phyloP scores from a whole-genome alignment of 805 yeast species.

The Wickerhamiella alocasiicola region DNA sequence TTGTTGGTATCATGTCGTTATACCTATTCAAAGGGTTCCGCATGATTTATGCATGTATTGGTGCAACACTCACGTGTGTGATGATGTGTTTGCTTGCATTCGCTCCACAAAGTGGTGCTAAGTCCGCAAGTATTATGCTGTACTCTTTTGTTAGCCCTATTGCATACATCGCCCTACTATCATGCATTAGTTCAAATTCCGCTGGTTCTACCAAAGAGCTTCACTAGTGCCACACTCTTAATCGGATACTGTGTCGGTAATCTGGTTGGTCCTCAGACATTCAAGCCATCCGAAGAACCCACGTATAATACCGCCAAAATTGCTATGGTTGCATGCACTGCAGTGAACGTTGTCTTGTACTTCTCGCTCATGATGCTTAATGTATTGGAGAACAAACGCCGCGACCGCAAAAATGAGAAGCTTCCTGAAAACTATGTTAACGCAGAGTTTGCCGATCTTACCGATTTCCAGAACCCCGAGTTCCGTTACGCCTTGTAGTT shows the following conservation, averaged over 20 bases:
- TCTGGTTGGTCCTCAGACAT: constrained; percentile 63
- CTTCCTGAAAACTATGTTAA: constrained; percentile 19
- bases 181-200: constrained; percentile 33
- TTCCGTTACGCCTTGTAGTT: no score
- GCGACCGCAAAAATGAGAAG: constrained; percentile 25
- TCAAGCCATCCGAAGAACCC: constrained; percentile 45
- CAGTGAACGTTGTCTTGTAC: constrained; percentile 30
- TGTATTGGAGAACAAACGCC: no score
- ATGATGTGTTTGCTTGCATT: constrained; percentile 36
- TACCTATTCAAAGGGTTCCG: constrained; percentile 14
- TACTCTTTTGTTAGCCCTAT: constrained; percentile 27
- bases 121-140: constrained; percentile 32
- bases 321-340: constrained; percentile 42
- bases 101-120: constrained; percentile 28
- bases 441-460: constrained; percentile 40
- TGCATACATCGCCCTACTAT: constrained; percentile 23
- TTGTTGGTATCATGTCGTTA: constrained; percentile 16
- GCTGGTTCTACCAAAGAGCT: constrained; percentile 68
- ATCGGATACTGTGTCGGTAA: constrained; percentile 59
- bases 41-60: constrained; percentile 34
- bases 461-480: constrained; percentile 41
- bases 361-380: constrained; percentile 25
- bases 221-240: constrained; percentile 45
- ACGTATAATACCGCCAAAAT: constrained; percentile 43
- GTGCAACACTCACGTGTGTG: constrained; percentile 35